Evolutionary conservation across 305 asterid genomes (phyloP).

Genomic region (Andrographis paniculata): DNA sequence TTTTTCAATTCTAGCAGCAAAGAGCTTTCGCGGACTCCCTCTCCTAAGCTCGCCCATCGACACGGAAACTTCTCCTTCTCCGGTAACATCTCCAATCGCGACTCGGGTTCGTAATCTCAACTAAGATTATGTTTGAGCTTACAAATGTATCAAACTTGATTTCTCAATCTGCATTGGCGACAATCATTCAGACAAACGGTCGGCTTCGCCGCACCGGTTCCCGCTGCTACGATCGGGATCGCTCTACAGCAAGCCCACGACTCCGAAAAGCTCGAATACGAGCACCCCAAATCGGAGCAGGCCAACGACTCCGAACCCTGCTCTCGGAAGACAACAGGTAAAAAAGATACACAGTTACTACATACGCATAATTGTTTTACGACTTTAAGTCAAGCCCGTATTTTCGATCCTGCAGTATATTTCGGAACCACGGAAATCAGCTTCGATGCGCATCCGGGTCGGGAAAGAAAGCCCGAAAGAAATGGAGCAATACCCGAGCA

Average conservation of each 20-base stretch:
- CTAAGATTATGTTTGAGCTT: background rate
- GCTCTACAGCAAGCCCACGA: conserved; percentile 49
- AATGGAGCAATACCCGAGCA: conserved; percentile 54
- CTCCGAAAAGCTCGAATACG: conserved; percentile 62
- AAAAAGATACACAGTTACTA: background rate
- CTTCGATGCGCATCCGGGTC: conserved; percentile 64
- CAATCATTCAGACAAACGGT: conserved; percentile 52
- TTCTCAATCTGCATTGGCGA: conserved; percentile 5
- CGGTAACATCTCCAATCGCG: conserved; percentile 35
- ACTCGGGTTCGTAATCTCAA: conserved; percentile 43
- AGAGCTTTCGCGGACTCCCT: conserved; percentile 42
- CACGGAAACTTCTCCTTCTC: conserved; percentile 51
- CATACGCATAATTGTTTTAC: background rate
- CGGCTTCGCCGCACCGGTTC: conserved; percentile 72
- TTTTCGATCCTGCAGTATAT: conserved; percentile 35
- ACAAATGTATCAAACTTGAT: background rate
- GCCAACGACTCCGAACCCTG: conserved; percentile 65
- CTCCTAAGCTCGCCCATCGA: conserved; percentile 44
- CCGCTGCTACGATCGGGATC: conserved; percentile 81
- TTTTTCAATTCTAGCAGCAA: conserved; percentile 32
- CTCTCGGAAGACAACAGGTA: conserved; percentile 56
- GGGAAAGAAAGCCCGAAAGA: conserved; percentile 58
- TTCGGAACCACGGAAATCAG: conserved; percentile 71
- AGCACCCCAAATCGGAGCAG: conserved; percentile 64
- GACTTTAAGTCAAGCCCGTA: conserved; percentile 1